A percentile compares a stretch with the other conserved stretches of the same genome.
phyloP scores from a whole-genome alignment of 768 basidiomycete species.

The Russula earlei region DNA sequence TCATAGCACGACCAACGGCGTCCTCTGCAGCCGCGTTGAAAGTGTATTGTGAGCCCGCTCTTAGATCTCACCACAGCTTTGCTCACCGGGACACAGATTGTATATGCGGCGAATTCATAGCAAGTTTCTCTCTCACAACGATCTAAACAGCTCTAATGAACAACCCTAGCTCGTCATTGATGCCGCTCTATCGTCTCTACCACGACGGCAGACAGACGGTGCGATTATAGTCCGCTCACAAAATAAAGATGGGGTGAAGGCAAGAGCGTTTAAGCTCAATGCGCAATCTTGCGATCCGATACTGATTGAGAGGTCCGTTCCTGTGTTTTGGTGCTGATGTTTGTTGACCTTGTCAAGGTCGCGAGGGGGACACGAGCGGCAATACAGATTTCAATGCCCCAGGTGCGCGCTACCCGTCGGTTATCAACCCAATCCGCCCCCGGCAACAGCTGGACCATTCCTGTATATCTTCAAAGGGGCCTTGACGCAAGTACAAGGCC shows the following conservation, averaged over 20 bases:
- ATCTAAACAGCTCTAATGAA: background rate
- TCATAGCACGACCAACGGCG: constrained; percentile 63
- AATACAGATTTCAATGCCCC: constrained; percentile 62
- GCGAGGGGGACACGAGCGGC: constrained; percentile 60
- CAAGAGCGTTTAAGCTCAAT: constrained; percentile 82
- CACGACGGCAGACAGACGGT: constrained; percentile 66
- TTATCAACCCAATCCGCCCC: constrained; percentile 73
- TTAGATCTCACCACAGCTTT: constrained; percentile 2
- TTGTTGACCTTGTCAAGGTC: constrained; percentile 31
- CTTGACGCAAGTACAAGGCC: constrained; percentile 82
- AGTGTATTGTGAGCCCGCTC: constrained; percentile 59
- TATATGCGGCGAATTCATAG: constrained; percentile 82
- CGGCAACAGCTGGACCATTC: constrained; percentile 66
- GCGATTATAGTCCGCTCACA: constrained; percentile 73
- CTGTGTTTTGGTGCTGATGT: constrained; percentile 10
- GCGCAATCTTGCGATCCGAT: constrained; percentile 59
- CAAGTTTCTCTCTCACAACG: constrained; percentile 27
- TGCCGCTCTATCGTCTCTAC: constrained; percentile 57
- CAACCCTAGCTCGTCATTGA: constrained; percentile 65
- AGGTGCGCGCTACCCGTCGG: constrained; percentile 58
- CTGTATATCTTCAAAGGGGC: constrained; percentile 75
- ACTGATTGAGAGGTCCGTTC: constrained; percentile 60
- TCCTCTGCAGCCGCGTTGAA: constrained; percentile 69
- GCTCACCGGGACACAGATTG: constrained; percentile 43
- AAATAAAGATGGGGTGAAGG: constrained; percentile 45